Evolutionary conservation across 2,329 filamentous ascomycete genomes (phyloP).

Genomic region (Monilinia fructicola): DNA sequence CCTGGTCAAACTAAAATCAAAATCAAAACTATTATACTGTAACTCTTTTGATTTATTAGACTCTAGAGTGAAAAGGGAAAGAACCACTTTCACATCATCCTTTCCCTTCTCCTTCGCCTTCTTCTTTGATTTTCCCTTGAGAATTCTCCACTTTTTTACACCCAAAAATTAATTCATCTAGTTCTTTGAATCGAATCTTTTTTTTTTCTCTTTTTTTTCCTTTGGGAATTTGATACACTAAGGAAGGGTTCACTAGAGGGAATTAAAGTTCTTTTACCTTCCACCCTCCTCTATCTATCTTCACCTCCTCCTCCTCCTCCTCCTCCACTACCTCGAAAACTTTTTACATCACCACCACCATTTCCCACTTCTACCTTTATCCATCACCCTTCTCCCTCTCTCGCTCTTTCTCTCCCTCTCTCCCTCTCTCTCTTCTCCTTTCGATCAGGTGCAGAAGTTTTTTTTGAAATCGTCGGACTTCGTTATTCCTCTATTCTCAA

Average conservation of each 20-base stretch:
- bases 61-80: no score
- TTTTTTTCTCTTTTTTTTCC: background rate
- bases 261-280: no score
- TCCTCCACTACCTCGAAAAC: background rate
- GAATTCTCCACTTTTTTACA: conserved; percentile 3
- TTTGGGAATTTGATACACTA: background rate
- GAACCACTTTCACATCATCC: background rate
- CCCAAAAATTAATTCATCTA: background rate
- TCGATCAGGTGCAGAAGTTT: conserved; percentile 4
- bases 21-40: no score
- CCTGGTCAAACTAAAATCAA: no score
- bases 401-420: background rate
- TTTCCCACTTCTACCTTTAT: background rate
- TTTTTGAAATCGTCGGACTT: background rate
- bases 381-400: background rate
- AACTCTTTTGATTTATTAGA: no score
- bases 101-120: background rate
- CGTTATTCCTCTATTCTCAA: background rate
- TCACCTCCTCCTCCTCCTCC: background rate
- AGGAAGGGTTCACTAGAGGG: no score
- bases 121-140: no score
- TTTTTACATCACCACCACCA: background rate
- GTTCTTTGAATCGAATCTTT: background rate
- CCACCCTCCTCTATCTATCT: no score
- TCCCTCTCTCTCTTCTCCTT: background rate